Conservation (phyloP, 2,329 filamentous ascomycete species). For the Hypoxylon sp. region DNA sequence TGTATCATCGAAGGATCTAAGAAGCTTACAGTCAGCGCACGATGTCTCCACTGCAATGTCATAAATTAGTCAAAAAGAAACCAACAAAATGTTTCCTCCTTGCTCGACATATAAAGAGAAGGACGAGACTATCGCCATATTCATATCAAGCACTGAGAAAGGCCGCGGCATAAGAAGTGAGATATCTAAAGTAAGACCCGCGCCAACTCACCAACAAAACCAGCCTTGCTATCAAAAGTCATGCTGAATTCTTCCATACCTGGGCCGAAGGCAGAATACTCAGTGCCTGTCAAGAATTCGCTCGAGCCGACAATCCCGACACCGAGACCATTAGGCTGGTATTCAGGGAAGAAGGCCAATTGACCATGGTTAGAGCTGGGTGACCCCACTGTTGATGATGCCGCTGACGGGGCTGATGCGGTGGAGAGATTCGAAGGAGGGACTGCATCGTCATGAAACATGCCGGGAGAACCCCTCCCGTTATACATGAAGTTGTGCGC, state of each 20-base stretch:
- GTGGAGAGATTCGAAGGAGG: constrained; percentile 73
- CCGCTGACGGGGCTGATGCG: constrained; percentile 72
- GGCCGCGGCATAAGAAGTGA: constrained; percentile 46
- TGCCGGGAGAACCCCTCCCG: constrained; percentile 63
- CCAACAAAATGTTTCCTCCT: constrained; percentile 11
- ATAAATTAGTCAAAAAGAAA: constrained; percentile 20
- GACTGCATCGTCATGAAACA: constrained; percentile 66
- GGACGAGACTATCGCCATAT: constrained; percentile 4
- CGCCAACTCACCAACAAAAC: constrained; percentile 71
- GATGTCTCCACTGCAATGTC: constrained; percentile 36
- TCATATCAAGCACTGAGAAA: constrained; percentile 7
- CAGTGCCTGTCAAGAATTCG: constrained; percentile 66
- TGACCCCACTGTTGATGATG: constrained; percentile 77
- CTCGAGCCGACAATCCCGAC: constrained; percentile 73
- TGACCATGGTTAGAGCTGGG: constrained; percentile 74
- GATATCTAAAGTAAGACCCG: constrained; percentile 53
- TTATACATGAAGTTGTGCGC: constrained; percentile 62
- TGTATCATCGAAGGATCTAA: constrained; percentile 71
- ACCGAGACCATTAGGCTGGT: constrained; percentile 68
- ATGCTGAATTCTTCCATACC: constrained; percentile 66
- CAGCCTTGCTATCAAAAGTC: constrained; percentile 65
- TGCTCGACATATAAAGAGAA: background rate
- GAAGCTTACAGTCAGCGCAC: constrained; percentile 56
- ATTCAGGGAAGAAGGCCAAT: constrained; percentile 71
- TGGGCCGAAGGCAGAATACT: constrained; percentile 66